phyloP scores from a whole-genome alignment of 2,329 filamentous ascomycete genomes.

The Exophiala sp. region DNA sequence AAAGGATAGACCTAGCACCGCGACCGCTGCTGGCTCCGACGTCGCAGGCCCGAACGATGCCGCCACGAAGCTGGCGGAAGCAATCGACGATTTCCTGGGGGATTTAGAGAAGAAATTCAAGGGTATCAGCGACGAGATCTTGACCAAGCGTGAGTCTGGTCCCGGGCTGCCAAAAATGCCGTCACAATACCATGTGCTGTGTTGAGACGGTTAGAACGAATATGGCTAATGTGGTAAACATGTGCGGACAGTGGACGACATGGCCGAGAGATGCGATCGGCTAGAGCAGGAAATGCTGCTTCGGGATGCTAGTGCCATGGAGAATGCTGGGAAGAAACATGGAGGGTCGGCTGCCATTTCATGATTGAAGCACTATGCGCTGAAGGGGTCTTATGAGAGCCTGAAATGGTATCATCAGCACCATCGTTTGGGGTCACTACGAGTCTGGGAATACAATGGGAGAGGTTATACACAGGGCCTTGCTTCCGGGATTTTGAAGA shows the following conservation, averaged over 20 bases:
- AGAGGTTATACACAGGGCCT: too few relatives aligned
- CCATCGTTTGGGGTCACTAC: too few relatives aligned
- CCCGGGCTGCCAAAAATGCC: too few relatives aligned
- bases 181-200: too few relatives aligned
- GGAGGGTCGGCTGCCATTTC: conserved; percentile 12
- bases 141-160: conserved; percentile 25
- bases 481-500: too few relatives aligned
- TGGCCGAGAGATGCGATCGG: conserved; percentile 30
- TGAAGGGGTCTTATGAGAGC: too few relatives aligned
- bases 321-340: conserved; percentile 7
- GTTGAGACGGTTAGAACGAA: too few relatives aligned
- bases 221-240: neutral
- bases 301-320: conserved; percentile 19
- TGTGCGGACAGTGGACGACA: conserved; percentile 26
- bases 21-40: conserved; percentile 4
- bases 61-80: conserved; percentile 26
- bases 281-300: conserved; percentile 29
- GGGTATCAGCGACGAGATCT: conserved; percentile 30
- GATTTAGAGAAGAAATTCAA: conserved; percentile 31
- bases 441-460: too few relatives aligned
- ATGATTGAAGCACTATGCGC: too few relatives aligned
- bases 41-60: conserved; percentile 19
- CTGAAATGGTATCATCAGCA: too few relatives aligned
- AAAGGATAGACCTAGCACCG: conserved; percentile 1
- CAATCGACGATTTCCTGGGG: conserved; percentile 31